Base-by-base conservation (phyloP, 1,284 basidiomycete species). In the Volvariella surrecta region DNA sequence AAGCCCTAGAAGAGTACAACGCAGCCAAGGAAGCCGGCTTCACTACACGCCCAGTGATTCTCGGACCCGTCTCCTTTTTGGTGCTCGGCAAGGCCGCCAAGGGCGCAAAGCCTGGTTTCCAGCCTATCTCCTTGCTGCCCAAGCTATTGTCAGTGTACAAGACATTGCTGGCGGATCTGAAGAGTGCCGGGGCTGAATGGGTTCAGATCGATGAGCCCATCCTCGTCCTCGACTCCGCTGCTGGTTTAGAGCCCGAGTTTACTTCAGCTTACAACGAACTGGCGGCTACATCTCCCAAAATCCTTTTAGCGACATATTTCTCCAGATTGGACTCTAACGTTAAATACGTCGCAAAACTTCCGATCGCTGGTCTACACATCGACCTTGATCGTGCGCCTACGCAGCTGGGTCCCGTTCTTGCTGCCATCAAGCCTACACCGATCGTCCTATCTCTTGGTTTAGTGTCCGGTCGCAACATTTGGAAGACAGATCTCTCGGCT, bases 381-480 rank as follows among this genome's bases (percentile, higher is more conserved):
- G 96, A 99, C 66, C 82, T 99, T 52, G 87, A 91, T 72, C 91
- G 95, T 68, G 91, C 87, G 50, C 88, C 94, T 43, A 76, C 68
- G 53, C 95, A 99, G 68, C 82, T 99, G 55, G 87, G 91, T 47
- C 73, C 76, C 40, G 89, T 93, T 50, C 53, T 97, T 50, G 74
- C 76, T 43, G 92, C 92, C 48, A 64, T 98, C 64, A 94, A 92
- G 75, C 60, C 74, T 49, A 92, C 89, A 53, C 70, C 71, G 62
- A 79, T 94, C 53, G 64, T 83, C 50, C 76, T 99, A 47, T 99
- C 96, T 46, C 85, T 99, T 52, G 96, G 96, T 71, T 66, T 99
- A 51, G 89, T 99, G 52, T 99, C 96, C 35, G 96, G 96, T 50
- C 92, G 96, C 62, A 99, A 99, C 77, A 92, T 99, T 72, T 99